Evolutionary conservation across 2,329 filamentous ascomycete genomes (phyloP), one percentile per base, ranked within the genome.

Genomic region (Tolypocladium guangdongense): DNA sequence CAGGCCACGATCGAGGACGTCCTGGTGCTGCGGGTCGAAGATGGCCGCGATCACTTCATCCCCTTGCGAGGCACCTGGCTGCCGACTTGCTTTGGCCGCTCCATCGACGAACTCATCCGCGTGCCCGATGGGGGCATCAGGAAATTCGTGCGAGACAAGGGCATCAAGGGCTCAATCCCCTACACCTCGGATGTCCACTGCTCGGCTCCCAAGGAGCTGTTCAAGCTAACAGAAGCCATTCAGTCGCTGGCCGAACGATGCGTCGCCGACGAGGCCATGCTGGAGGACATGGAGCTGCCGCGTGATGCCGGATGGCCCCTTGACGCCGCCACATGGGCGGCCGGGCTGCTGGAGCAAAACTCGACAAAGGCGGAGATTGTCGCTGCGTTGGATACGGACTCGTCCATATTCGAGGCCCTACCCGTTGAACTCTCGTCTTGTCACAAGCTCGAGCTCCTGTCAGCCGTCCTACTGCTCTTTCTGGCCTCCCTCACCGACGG

Each of bases 21-120:
- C 3, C 75, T 99, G 8, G 86, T 99, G 2, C 76, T 99, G 10
- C 84, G 90, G 1, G 88, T 99, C 6, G 78, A 83, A 12, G 82
- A 86, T 51, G 95, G 95, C 0, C 81, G 90, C 49, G 93, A 99
- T 62, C 88, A 97, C 64, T 99, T 99, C 65, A 82, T 99, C 39
- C 86, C 90, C 0, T 76, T 96, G 0, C 83, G 81, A 27, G 93
- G 81, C 0, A 74, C 71, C 1, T 99, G 93, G 92, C 73, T 86
- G 4, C 87, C 87, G 10, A 90, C 89, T 0, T 88, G 84, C 61
- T 88, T 97, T 49, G 89, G 88, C 0, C 83, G 89, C 38, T 91
- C 88, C 0, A 78, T 99, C n/a, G 86, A 91, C 56, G 91, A 95
- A 63, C 78, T 99, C 10, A 89, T 95, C 50, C 83, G 86, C 20